Evolutionary conservation across 2,329 filamentous ascomycete species (phyloP), one percentile per base, ranked within the genome.

Genomic region (Blumeriella jaapii): DNA sequence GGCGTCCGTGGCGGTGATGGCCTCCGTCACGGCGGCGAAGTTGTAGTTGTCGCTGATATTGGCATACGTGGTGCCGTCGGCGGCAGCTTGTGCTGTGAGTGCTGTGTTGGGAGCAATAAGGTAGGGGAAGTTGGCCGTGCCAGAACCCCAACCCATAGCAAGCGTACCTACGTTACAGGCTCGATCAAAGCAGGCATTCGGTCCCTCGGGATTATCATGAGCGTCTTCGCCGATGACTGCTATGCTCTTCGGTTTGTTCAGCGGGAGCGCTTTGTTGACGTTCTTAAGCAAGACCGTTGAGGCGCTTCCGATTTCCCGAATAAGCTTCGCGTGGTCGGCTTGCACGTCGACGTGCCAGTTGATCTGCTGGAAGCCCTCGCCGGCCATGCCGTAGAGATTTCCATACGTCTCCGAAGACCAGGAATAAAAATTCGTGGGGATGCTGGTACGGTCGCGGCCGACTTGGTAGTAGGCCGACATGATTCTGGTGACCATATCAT

Each of bases 241-340:
- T 15, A 86, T 63, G 49, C 81, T 80, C 51, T 71, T 78, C 47
- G 89, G 82, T 54, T 76, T 74, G 40, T 73, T 78, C 12, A 94
- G 66, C 0, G 87, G 87, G 15, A 95, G 64, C 1, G 67, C 68
- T 11, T 75, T 75, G 1, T 65, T 61, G 2, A 59, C 65, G 60
- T 96, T 95, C 69, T 96, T 96, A 43, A 96, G 66, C 6, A 96
- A 65, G 5, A 96, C 85, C 2, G 79, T 85, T 9, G 83, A 87
- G 55, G 82, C 82, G 27, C 80, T 78, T 9, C 74, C 86, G 32
- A 83, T 70, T 48, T 84, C 73, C 13, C 86, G 79, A 42, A 93
- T 89, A 34, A 84, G 62, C n/a, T 61, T 54, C 26, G 67, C 76
- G 55, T 95, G 87, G 33, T 89, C 67, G 22, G 59, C 69, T 40